phyloP scores from a whole-genome alignment of 441 rosid species.

The Omphalea diandra region DNA sequence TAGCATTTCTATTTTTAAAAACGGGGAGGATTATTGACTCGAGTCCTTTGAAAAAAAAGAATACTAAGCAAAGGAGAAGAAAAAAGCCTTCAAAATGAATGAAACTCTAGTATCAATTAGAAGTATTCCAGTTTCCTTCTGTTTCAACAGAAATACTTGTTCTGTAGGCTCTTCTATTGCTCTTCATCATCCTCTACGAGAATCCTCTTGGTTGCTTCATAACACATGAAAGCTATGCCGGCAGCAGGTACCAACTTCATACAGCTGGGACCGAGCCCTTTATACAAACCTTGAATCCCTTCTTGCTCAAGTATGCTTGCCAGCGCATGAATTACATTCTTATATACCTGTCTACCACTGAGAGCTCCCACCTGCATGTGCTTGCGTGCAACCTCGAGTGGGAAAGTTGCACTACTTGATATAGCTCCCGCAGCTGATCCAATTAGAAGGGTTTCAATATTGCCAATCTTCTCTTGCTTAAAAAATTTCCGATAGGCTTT shows the following conservation, averaged over 20 bases:
- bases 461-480: conserved; percentile 84
- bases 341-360: conserved; percentile 85
- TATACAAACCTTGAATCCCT: conserved; percentile 79
- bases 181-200: conserved; percentile 66
- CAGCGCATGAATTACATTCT: conserved; percentile 77
- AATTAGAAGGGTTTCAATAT: conserved; percentile 82
- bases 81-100: not conserved
- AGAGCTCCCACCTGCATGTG: conserved; percentile 98
- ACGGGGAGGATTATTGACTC: not conserved
- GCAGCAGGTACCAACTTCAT: conserved; percentile 99
- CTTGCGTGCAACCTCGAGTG: conserved; percentile 96
- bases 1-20: not conserved
- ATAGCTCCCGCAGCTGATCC: conserved; percentile 95
- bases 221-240: conserved; percentile 98
- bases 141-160: not conserved
- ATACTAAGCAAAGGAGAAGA: not conserved
- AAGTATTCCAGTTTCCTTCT: not conserved
- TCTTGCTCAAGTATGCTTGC: conserved; percentile 75
- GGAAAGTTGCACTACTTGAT: conserved; percentile 93
- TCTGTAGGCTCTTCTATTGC: conserved; percentile 13
- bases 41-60: not conserved
- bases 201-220: conserved; percentile 90
- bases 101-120: not conserved
- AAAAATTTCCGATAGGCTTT: conserved; percentile 63
- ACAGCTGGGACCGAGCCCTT: conserved; percentile 96